A percentile compares a stretch with the other conserved stretches of the same genome.
Conservation (phyloP, 768 basidiomycete genomes). For the Boletus fagicola region DNA sequence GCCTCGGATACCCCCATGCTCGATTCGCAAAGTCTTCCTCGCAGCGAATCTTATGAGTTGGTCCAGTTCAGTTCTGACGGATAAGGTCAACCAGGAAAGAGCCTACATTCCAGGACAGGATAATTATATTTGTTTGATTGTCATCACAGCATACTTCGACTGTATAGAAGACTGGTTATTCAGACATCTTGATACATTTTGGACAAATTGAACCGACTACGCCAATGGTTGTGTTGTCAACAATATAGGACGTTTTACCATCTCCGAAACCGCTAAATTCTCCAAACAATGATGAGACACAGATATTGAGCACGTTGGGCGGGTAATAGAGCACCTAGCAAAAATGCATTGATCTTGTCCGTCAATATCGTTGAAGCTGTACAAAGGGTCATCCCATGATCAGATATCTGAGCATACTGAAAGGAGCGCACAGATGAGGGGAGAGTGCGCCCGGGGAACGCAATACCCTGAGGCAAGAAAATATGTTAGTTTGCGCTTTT, state of each 20-base stretch:
- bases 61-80: neutral
- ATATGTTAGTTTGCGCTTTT: too few species aligned
- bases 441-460: too few species aligned
- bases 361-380: too few species aligned
- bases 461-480: too few species aligned
- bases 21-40: neutral
- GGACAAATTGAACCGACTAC: neutral
- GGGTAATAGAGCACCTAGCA: too few species aligned
- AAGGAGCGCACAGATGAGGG: too few species aligned
- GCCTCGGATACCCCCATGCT: neutral
- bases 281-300: too few species aligned
- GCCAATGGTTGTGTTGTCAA: neutral
- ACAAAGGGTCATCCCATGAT: too few species aligned
- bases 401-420: too few species aligned
- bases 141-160: too few species aligned
- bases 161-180: neutral
- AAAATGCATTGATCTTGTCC: too few species aligned
- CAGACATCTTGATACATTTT: neutral
- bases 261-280: neutral
- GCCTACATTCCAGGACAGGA: neutral
- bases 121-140: neutral
- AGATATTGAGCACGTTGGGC: too few species aligned
- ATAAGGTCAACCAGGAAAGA: neutral
- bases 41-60: neutral
- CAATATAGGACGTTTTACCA: neutral